These are phyloP conservation scores for Phytomonas sp. DNA, from an alignment of 208 protist genomes.

Conservation along the genomic window DNA sequence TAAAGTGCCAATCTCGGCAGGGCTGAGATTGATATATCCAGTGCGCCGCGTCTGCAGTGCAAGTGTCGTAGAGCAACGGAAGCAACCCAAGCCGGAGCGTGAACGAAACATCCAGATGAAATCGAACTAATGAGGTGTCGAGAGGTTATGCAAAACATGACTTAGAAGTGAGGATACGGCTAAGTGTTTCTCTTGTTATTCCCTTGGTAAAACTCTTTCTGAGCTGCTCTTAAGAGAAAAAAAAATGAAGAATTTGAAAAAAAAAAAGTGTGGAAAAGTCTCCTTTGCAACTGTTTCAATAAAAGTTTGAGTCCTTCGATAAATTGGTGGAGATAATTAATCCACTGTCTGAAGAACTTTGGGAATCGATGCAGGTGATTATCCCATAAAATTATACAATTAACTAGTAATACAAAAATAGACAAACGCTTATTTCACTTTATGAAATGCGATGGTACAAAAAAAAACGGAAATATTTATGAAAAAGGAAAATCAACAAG, in stretches of 20 bases:
- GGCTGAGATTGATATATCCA: background rate
- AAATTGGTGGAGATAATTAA: background rate
- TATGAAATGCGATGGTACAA: constrained; percentile 13
- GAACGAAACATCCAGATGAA: background rate
- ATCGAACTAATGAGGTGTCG: background rate
- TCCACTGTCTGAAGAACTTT: background rate
- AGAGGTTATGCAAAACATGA: background rate
- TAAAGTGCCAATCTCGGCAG: background rate
- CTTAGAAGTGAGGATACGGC: background rate
- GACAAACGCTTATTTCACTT: background rate
- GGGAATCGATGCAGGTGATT: background rate
- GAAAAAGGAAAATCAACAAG: constrained; percentile 2
- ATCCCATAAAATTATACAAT: constrained; percentile 12
- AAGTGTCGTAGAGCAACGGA: background rate
- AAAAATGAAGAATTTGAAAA: background rate
- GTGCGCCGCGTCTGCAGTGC: background rate
- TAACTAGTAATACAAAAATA: constrained; percentile 13
- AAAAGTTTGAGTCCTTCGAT: background rate
- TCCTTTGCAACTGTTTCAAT: background rate
- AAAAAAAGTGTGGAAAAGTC: background rate
- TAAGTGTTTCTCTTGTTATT: background rate
- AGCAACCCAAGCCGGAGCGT: background rate
- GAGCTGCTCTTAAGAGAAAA: background rate
- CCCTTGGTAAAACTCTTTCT: background rate
- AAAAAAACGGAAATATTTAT: constrained; percentile 13